These are phyloP conservation scores for Fusarium sulawesiense DNA, from an alignment of 2,329 filamentous ascomycete species.

Conservation along the genomic window DNA sequence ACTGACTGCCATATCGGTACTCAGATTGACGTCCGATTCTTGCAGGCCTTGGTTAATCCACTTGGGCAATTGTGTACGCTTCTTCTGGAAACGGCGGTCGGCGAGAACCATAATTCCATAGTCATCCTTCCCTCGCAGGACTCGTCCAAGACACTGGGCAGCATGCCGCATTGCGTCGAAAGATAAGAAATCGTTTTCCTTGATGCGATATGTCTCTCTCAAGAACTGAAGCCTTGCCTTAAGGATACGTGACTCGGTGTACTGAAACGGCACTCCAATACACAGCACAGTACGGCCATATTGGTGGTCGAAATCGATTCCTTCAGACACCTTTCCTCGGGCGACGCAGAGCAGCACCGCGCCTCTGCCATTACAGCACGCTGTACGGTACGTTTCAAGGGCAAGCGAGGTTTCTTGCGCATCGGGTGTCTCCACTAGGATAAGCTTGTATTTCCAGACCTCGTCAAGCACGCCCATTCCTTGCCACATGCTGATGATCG, in stretches of 20 bases:
- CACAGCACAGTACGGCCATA: conserved; percentile 96
- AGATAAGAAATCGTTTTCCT: conserved; percentile 96
- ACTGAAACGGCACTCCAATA: conserved; percentile 98
- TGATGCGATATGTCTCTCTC: conserved; percentile 96
- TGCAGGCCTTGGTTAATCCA: conserved; percentile 94
- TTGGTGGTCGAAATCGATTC: conserved; percentile 99
- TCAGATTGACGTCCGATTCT: conserved; percentile 88
- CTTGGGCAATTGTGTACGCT: conserved; percentile 88
- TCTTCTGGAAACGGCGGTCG: conserved; percentile 92
- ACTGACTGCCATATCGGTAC: conserved; percentile 94
- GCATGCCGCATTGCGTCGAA: conserved; percentile 99
- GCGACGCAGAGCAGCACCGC: conserved; percentile 95
- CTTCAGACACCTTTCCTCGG: conserved; percentile 95
- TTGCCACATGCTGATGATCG: conserved; percentile 99
- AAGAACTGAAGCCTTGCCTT: conserved; percentile 96
- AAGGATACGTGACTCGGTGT: conserved; percentile 96
- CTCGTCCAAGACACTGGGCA: conserved; percentile 93
- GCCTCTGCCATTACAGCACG: conserved; percentile 95
- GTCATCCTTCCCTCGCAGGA: conserved; percentile 95
- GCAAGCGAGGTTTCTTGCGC: conserved; percentile 96
- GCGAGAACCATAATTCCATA: conserved; percentile 99
- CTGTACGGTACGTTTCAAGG: conserved; percentile 95
- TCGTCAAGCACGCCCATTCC: conserved; percentile 97
- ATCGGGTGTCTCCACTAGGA: conserved; percentile 96
- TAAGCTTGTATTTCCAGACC: conserved; percentile 99